phyloP scores from a whole-genome alignment of 2,329 filamentous ascomycete species.

The Aspergillus quadrilineatus region DNA sequence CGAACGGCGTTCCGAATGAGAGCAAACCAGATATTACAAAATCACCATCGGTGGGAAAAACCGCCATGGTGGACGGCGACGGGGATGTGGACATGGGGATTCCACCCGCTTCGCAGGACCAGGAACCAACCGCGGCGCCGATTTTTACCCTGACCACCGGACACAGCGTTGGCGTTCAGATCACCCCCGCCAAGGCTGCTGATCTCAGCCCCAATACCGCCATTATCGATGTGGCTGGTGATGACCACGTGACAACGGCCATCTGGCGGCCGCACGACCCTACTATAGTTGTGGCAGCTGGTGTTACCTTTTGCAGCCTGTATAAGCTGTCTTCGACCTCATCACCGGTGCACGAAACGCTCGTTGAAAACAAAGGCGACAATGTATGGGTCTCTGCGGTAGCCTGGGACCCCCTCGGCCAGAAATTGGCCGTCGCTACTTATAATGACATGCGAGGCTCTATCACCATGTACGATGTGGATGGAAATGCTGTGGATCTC shows the following conservation, averaged over 20 bases:
- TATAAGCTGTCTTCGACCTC: conserved; percentile 42
- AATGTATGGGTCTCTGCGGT: conserved; percentile 44
- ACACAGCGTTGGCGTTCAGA: conserved; percentile 49
- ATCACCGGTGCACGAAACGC: conserved; percentile 33
- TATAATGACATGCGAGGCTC: conserved; percentile 44
- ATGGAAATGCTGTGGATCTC: conserved; percentile 46
- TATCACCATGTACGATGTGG: conserved; percentile 46
- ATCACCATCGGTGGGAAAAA: conserved; percentile 26
- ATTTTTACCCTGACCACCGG: conserved; percentile 45
- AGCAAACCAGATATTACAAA: conserved; percentile 23
- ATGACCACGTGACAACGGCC: conserved; percentile 42
- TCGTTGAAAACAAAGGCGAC: conserved; percentile 37
- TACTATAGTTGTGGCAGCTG: conserved; percentile 42
- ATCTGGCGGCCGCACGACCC: conserved; percentile 48
- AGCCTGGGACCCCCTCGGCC: conserved; percentile 47
- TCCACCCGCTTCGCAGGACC: conserved; percentile 26
- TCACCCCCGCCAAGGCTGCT: conserved; percentile 48
- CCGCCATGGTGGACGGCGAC: conserved; percentile 40
- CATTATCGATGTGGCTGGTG: conserved; percentile 39
- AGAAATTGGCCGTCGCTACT: conserved; percentile 48
- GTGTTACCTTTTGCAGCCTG: conserved; percentile 46
- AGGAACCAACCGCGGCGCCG: conserved; percentile 32
- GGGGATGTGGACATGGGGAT: conserved; percentile 45
- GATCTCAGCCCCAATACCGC: conserved; percentile 47
- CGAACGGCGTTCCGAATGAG: conserved; percentile 31